Conservation (phyloP, 2,329 filamentous ascomycete genomes). For the Aspergillus sp. region DNA sequence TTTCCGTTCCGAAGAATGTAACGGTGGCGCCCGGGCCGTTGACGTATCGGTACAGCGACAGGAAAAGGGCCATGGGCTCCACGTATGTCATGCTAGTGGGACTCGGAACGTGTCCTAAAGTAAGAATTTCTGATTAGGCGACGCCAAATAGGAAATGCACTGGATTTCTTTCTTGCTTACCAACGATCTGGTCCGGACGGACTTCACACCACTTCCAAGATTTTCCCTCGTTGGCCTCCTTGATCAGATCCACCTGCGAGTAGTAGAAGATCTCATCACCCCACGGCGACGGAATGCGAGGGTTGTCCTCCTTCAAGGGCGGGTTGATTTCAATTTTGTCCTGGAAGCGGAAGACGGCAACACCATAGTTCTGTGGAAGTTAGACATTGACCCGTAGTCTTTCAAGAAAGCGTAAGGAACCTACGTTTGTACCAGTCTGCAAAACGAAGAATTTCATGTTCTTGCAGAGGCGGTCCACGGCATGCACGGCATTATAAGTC, state of each 20-base stretch:
- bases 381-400: slow-evolving; percentile 5
- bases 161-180: slow-evolving; percentile 5
- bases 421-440: background rate
- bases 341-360: slow-evolving; percentile 25
- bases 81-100: background rate
- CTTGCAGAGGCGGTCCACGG: slow-evolving; percentile 22
- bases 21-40: slow-evolving; percentile 37
- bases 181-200: slow-evolving; percentile 44
- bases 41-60: slow-evolving; percentile 37
- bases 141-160: slow-evolving; percentile 21
- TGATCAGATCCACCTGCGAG: slow-evolving; percentile 44
- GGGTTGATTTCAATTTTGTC: slow-evolving; percentile 13
- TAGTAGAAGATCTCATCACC: slow-evolving; percentile 50
- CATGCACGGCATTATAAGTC: slow-evolving; percentile 20
- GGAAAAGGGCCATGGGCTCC: slow-evolving; percentile 30
- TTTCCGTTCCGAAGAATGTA: slow-evolving; percentile 37
- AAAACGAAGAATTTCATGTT: slow-evolving; percentile 25
- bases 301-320: slow-evolving; percentile 41
- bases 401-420: slow-evolving; percentile 6
- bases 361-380: slow-evolving; percentile 31
- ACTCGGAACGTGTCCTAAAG: background rate
- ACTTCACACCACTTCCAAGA: slow-evolving; percentile 47
- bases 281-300: slow-evolving; percentile 43
- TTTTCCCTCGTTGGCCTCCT: slow-evolving; percentile 37
- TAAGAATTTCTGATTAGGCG: slow-evolving; percentile 22